phyloP scores from a whole-genome alignment of 768 basidiomycete genomes.

The Crepidotus variabilis region DNA sequence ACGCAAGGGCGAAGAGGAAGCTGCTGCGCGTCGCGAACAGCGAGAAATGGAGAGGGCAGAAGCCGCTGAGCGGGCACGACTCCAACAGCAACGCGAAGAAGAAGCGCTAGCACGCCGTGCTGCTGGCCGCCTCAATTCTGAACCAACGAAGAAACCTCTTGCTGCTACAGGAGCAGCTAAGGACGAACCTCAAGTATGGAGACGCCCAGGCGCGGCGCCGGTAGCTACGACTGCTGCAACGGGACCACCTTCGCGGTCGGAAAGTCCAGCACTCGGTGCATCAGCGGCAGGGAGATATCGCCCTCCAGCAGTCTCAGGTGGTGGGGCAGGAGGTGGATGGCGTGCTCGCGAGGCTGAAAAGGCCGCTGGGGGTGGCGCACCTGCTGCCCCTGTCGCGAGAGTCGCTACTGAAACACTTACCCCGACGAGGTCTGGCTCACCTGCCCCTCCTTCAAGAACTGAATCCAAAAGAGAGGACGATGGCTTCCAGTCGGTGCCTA shows the following conservation, averaged over 20 bases:
- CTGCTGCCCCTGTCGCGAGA: conserved; percentile 18
- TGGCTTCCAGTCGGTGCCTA: conserved; percentile 60
- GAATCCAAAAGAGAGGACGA: conserved; percentile 54
- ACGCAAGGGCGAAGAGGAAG: conserved; percentile 60
- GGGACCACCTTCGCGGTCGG: conserved; percentile 43
- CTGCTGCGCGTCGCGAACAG: conserved; percentile 43
- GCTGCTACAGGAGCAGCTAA: conserved; percentile 18
- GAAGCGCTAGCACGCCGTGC: conserved; percentile 54
- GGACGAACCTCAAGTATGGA: conserved; percentile 14
- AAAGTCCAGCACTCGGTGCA: conserved; percentile 49
- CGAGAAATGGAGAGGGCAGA: conserved; percentile 50
- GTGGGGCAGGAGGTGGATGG: conserved; percentile 50
- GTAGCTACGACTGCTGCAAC: conserved; percentile 18
- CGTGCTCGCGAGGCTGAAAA: conserved; percentile 52
- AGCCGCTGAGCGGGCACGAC: conserved; percentile 50
- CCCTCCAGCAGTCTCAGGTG: conserved; percentile 36
- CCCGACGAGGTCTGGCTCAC: conserved; percentile 29
- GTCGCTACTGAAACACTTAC: conserved; percentile 15
- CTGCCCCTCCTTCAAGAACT: conserved; percentile 23
- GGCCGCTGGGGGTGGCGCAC: conserved; percentile 18
- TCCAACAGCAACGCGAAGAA: conserved; percentile 63
- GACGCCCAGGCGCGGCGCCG: conserved; percentile 9
- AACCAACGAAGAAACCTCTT: conserved; percentile 23
- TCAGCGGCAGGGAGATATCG: conserved; percentile 38
- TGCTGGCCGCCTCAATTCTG: conserved; percentile 41